These are phyloP conservation scores for Carex cristatella DNA, from an alignment of 176 grass and related monocot genomes.

Conservation along the genomic window DNA sequence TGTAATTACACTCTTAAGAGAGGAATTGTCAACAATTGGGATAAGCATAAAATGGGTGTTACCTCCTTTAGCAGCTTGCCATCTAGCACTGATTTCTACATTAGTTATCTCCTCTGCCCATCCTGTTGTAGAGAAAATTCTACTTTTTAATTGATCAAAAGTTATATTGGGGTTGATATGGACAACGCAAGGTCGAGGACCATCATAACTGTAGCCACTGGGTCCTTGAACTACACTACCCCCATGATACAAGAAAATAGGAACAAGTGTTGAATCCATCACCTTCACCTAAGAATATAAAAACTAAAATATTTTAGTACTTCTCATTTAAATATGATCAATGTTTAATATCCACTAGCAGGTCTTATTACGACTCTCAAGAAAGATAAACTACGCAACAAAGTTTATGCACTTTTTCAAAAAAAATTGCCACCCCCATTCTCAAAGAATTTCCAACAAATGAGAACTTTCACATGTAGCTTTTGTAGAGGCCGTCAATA, in stretches of 20 bases:
- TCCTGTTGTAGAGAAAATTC: slow-evolving; percentile 3
- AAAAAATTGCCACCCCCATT: no score
- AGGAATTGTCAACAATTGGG: slow-evolving; percentile 8
- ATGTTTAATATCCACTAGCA: no score
- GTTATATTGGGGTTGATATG: not conserved
- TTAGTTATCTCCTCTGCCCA: not conserved
- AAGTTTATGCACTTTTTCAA: no score
- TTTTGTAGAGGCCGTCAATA: no score
- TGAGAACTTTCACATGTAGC: no score
- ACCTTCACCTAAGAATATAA: no score
- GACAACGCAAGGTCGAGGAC: slow-evolving; percentile 6
- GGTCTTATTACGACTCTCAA: no score
- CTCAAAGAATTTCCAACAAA: no score
- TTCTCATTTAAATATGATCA: no score
- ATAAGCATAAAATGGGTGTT: slow-evolving; percentile 4
- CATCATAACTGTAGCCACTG: slow-evolving; percentile 6
- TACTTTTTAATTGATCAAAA: slow-evolving; percentile 7
- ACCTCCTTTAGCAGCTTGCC: slow-evolving; percentile 6
- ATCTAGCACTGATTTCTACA: slow-evolving; percentile 8
- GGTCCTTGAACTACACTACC: slow-evolving; percentile 8
- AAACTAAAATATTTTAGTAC: no score
- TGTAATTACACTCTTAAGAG: slow-evolving; percentile 10
- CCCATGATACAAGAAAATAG: slow-evolving; percentile 9
- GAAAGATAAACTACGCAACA: no score
- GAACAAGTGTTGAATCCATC: not conserved